A percentile compares a stretch with the other conserved stretches of the same genome.
These are phyloP conservation scores for Sclerotinia borealis DNA, from an alignment of 2,329 filamentous ascomycete genomes.

Conservation along the genomic window DNA sequence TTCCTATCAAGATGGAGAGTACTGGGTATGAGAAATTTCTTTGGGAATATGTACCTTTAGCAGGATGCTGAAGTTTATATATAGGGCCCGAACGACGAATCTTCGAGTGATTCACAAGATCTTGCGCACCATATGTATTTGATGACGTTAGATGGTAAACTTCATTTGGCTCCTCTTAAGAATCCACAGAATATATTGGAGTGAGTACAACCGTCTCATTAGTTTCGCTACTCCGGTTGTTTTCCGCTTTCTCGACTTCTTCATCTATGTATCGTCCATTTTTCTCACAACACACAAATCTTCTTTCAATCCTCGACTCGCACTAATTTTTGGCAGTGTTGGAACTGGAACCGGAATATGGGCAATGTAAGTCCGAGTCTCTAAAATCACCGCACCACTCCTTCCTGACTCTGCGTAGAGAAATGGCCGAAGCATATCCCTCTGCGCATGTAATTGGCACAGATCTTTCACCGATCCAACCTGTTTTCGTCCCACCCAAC, in stretches of 20 bases:
- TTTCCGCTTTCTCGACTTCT: too few species aligned
- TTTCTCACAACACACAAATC: too few species aligned
- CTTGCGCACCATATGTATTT: constrained; percentile 37
- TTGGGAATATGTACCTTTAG: background rate
- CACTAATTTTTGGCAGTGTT: constrained; percentile 16
- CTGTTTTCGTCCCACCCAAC: constrained; percentile 49
- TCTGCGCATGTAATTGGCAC: constrained; percentile 27
- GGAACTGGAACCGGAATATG: constrained; percentile 39
- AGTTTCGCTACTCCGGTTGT: background rate
- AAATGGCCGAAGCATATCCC: constrained; percentile 27
- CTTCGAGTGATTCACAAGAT: constrained; percentile 38
- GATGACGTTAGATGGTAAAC: constrained; percentile 19
- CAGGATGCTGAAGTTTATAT: background rate
- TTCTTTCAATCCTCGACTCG: background rate
- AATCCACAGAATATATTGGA: constrained; percentile 33
- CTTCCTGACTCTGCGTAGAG: constrained; percentile 1
- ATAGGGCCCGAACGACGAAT: constrained; percentile 38
- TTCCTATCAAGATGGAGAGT: constrained; percentile 34
- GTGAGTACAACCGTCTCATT: background rate
- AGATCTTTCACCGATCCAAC: constrained; percentile 31
- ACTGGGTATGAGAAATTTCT: constrained; percentile 16
- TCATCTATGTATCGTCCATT: background rate
- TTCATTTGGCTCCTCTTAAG: constrained; percentile 19
- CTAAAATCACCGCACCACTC: constrained; percentile 14
- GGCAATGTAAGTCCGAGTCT: constrained; percentile 31